Base-by-base conservation (phyloP, 441 rosid genomes). In the Theobroma grandiflorum region DNA sequence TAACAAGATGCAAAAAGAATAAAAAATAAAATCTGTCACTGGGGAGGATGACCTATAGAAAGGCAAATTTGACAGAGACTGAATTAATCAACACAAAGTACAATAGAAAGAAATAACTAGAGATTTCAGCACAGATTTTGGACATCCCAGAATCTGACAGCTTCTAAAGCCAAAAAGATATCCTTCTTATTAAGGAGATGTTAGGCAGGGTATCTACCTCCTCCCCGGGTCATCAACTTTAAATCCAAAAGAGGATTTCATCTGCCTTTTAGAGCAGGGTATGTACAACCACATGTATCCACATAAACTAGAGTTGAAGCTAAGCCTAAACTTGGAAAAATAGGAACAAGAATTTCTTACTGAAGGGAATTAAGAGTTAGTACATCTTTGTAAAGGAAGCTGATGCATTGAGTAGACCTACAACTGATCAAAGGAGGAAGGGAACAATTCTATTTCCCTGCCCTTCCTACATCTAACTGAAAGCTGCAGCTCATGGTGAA, bases 61-160 rank as follows among this genome's bases (percentile, higher is more conserved):
- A 0, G 26, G 75, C 14, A 33, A 49, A 71, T 47, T 59, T 16
- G n/a, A 49, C 35, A 47, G 22, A 12, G 59, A 50, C 16, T 8
- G 22, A 8, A 50, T 15, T 38, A 11, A 37, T 31, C 10, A 7
- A 49, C 64, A 38, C 2, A 9, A 55, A 55, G 31, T 11, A 20
- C 15, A 20, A n/a, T 5, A 53, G 15, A 47, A 10, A 38, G 76
- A 73, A 73, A 73, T 55, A 53, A 73, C 76, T 40, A 55, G 33
- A 72, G 35, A 72, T 10, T 43, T 72, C 3, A 2, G 35, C 50
- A 73, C 14, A 38, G 76, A 16, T 72, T 33, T 72, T 8, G 62
- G 75, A 9, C 62, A 72, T 72, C 53, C 45, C 31, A 0, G 31
- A 26, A 52, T 52, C 49, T n/a, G 47, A 18, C 6, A 9, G 62